phyloP scores from a whole-genome alignment of 768 basidiomycete species.

The Hypholoma sublateritium region DNA sequence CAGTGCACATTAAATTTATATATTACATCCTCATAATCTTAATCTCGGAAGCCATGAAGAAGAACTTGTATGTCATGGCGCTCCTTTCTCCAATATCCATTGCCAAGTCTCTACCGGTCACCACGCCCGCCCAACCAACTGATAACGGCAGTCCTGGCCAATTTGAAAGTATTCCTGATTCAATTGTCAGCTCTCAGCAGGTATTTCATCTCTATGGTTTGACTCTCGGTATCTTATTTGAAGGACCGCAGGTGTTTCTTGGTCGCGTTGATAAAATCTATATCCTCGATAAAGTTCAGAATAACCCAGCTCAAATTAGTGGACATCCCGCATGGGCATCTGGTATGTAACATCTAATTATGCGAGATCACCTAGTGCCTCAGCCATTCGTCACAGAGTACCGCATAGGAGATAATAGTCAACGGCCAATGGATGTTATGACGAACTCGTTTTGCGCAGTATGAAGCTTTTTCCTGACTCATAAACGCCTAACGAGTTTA shows the following conservation, averaged over 20 bases:
- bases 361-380: not conserved
- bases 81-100: not conserved
- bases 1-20: too few species aligned
- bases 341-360: constrained; percentile 32
- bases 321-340: constrained; percentile 75
- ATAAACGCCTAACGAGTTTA: not conserved
- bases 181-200: constrained; percentile 73
- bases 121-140: constrained; percentile 46
- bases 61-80: not conserved
- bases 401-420: constrained; percentile 49
- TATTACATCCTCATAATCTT: too few species aligned
- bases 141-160: constrained; percentile 43
- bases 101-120: constrained; percentile 4
- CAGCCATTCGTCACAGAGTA: constrained; percentile 39
- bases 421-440: constrained; percentile 70
- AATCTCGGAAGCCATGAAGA: not conserved
- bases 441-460: constrained; percentile 85
- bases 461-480: constrained; percentile 17
- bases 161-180: constrained; percentile 67
- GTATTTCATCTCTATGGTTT: constrained; percentile 25
- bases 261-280: constrained; percentile 45
- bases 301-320: constrained; percentile 60
- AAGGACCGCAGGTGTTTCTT: constrained; percentile 40
- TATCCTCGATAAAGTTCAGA: constrained; percentile 78
- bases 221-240: too few species aligned